Conservation (phyloP, 75 land plant genomes). For the Picea sitchensis region DNA sequence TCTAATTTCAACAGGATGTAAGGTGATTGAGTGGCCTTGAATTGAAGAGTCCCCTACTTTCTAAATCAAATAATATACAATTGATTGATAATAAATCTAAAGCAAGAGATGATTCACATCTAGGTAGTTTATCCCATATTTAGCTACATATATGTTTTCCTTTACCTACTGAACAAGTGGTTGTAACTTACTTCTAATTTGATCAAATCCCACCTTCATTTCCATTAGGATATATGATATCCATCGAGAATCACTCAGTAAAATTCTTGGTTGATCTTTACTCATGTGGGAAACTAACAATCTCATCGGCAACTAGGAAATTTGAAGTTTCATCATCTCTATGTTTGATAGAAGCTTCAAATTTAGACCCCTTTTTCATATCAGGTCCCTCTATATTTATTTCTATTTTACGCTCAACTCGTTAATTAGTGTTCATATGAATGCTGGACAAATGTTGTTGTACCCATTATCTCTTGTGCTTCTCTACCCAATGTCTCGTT, state of each 20-base stretch:
- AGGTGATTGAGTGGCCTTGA: constrained; percentile 73
- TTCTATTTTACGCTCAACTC: too few relatives aligned
- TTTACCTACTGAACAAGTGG: constrained; percentile 71
- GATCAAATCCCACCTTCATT: constrained; percentile 63
- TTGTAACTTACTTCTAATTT: constrained; percentile 47
- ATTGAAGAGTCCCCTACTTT: constrained; percentile 78
- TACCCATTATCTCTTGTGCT: too few relatives aligned
- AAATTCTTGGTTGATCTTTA: neutral
- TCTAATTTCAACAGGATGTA: constrained; percentile 75
- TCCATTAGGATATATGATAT: too few relatives aligned
- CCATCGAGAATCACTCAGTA: too few relatives aligned
- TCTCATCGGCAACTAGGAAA: neutral
- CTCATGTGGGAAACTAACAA: neutral
- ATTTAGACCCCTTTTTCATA: too few relatives aligned
- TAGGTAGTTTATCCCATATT: constrained; percentile 85
- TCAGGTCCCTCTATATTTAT: neutral
- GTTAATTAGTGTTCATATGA: too few relatives aligned
- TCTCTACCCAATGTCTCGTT: too few relatives aligned
- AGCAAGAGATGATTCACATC: constrained; percentile 88
- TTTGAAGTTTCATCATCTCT: neutral
- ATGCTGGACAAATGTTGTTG: too few relatives aligned
- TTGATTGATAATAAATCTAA: constrained; percentile 69
- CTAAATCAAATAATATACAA: constrained; percentile 76
- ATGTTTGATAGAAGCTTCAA: too few relatives aligned
- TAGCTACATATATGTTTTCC: constrained; percentile 47